A percentile compares a stretch with the other conserved stretches of the same genome.
phyloP scores from a whole-genome alignment of 192 early-diverging fungal species.

The Coemansia sp. region DNA sequence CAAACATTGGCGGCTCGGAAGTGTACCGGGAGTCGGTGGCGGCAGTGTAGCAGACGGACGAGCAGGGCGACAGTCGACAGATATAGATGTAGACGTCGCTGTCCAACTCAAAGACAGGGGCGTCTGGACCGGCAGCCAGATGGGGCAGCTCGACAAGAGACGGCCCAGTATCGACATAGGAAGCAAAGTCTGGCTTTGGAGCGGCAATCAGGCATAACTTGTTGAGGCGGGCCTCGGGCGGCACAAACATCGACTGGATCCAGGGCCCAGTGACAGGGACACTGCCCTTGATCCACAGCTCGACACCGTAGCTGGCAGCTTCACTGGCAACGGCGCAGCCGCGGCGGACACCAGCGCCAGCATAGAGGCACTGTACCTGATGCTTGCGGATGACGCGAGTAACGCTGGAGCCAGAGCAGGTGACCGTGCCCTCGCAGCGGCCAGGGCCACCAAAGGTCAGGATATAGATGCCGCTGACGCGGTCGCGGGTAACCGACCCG shows the following conservation, averaged over 20 bases:
- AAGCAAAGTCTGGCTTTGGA: slow-evolving; percentile 20
- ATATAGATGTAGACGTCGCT: slow-evolving; percentile 46
- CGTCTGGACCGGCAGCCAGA: slow-evolving; percentile 5
- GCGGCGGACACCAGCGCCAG: slow-evolving; percentile 28
- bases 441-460: slow-evolving; percentile 14
- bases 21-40: not conserved
- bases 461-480: slow-evolving; percentile 34
- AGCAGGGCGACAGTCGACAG: slow-evolving; percentile 39
- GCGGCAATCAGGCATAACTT: slow-evolving; percentile 32
- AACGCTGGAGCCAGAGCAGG: slow-evolving; percentile 2
- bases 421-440: slow-evolving; percentile 9
- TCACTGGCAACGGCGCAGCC: slow-evolving; percentile 1
- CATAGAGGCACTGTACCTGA: slow-evolving; percentile 25
- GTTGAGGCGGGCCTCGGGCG: slow-evolving; percentile 35
- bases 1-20: slow-evolving; percentile 35
- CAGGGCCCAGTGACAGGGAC: slow-evolving; percentile 33
- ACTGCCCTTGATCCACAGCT: slow-evolving; percentile 47
- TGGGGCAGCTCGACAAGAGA: slow-evolving; percentile 17
- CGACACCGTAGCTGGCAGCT: slow-evolving; percentile 16
- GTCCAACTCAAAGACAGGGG: slow-evolving; percentile 39
- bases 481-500: slow-evolving; percentile 18
- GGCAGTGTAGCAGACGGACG: slow-evolving; percentile 15
- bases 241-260: slow-evolving; percentile 37
- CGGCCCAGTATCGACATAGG: slow-evolving; percentile 1
- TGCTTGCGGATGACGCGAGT: slow-evolving; percentile 16